Evolutionary conservation across 805 yeast species (phyloP).

Genomic region (Saturnispora gosingensis): DNA sequence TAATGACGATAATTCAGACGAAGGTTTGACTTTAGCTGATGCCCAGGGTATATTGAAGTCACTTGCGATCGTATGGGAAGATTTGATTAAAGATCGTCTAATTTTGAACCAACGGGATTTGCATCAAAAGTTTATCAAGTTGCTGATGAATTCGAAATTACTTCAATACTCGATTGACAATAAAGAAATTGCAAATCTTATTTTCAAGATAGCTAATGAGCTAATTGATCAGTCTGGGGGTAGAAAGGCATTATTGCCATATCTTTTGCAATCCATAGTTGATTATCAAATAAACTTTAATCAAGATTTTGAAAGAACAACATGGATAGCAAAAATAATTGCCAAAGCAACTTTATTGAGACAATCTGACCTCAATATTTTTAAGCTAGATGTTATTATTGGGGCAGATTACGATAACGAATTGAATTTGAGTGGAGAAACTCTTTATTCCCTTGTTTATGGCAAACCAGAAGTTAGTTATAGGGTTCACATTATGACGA

Average conservation of each 20-base stretch:
- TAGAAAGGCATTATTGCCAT: slow-evolving; percentile 62
- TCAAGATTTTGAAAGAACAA: slow-evolving; percentile 29
- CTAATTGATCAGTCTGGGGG: slow-evolving; percentile 44
- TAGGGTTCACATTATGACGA: slow-evolving; percentile 40
- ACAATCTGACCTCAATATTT: slow-evolving; percentile 49
- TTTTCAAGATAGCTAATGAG: slow-evolving; percentile 32
- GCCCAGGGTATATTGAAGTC: slow-evolving; percentile 24
- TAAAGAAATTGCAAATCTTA: slow-evolving; percentile 20
- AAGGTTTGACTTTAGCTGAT: slow-evolving; percentile 12
- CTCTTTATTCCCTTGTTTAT: slow-evolving; percentile 40
- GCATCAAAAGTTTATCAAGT: slow-evolving; percentile 48
- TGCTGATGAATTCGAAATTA: slow-evolving; percentile 35
- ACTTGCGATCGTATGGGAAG: slow-evolving; percentile 45
- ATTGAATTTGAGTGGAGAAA: slow-evolving; percentile 28
- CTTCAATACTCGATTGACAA: slow-evolving; percentile 30
- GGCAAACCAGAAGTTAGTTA: slow-evolving; percentile 51
- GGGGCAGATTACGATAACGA: slow-evolving; percentile 42
- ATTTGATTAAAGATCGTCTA: slow-evolving; percentile 47
- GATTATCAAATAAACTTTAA: slow-evolving; percentile 32
- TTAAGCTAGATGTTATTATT: slow-evolving; percentile 49
- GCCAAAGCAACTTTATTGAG: slow-evolving; percentile 36
- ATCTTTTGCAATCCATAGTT: slow-evolving; percentile 39
- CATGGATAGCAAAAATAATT: slow-evolving; percentile 46
- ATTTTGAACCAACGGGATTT: slow-evolving; percentile 55
- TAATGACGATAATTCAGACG: slow-evolving; percentile 5